Conservation (phyloP, 257 asterid genomes). For the Solanum arcanum region DNA sequence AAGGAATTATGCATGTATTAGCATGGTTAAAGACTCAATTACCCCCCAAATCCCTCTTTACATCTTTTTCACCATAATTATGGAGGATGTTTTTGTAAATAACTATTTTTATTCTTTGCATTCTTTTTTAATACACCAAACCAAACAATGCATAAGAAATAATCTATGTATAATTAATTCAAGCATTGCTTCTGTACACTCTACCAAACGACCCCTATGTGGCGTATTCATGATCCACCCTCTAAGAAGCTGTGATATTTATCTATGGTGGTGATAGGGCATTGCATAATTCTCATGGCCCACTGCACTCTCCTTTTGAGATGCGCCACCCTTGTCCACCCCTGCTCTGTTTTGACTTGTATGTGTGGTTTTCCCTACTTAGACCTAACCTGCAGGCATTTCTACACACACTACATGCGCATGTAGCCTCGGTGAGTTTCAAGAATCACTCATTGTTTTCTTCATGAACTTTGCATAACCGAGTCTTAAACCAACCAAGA, state of each 20-base stretch:
- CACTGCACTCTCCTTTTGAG: neutral
- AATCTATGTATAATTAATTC: no score
- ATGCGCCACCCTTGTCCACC: neutral
- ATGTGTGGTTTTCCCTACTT: neutral
- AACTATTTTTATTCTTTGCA: no score
- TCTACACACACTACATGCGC: neutral
- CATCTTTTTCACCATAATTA: no score
- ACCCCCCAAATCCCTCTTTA: no score
- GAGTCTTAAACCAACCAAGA: neutral
- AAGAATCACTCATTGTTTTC: neutral
- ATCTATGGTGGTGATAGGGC: neutral
- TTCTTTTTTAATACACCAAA: no score
- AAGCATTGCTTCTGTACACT: no score
- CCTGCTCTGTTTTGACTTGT: neutral
- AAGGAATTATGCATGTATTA: no score
- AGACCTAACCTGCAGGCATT: neutral
- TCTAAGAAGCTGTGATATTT: neutral
- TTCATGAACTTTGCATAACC: neutral
- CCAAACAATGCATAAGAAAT: no score
- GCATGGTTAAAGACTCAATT: no score
- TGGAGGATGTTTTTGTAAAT: no score
- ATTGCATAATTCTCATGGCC: neutral
- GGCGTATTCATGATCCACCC: neutral
- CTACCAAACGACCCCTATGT: no score
- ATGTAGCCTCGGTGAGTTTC: neutral